These are phyloP conservation scores for Symbiodinium pilosum DNA, from an alignment of 73 alveolate species.

Conservation along the genomic window DNA sequence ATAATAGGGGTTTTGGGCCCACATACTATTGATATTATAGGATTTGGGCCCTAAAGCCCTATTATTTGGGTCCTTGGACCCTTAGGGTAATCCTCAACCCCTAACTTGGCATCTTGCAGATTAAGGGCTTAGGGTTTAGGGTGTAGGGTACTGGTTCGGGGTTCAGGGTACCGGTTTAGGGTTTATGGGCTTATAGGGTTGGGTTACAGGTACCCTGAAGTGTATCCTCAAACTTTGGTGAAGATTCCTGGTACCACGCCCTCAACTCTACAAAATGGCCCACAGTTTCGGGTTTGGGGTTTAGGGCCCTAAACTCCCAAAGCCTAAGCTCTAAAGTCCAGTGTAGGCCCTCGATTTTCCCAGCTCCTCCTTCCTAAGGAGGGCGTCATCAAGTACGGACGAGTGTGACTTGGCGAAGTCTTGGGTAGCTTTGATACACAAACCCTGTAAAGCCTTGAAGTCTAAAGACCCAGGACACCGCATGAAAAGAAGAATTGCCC, in stretches of 20 bases:
- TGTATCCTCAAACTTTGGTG: neutral
- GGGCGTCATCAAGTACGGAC: constrained; percentile 4
- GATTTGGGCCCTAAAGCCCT: neutral
- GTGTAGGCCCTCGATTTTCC: neutral
- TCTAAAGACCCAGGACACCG: no score
- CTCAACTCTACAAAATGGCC: neutral
- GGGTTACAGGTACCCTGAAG: neutral
- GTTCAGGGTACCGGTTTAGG: neutral
- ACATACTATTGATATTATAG: no score
- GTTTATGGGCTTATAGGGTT: neutral
- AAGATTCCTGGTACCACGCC: neutral
- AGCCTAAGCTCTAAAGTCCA: neutral
- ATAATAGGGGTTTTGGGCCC: no score
- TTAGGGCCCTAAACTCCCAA: neutral
- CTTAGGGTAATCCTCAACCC: neutral
- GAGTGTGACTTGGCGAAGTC: constrained; percentile 6
- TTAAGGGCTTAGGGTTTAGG: neutral
- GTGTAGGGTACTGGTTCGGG: neutral
- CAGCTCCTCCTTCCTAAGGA: neutral
- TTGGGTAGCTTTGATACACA: no score
- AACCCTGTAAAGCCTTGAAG: no score
- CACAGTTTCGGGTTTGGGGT: no score
- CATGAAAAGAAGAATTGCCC: no score
- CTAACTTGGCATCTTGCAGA: neutral
- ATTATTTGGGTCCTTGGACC: neutral